Conservation (phyloP, 2,329 filamentous ascomycete species). For the Colletotrichum sp. region DNA sequence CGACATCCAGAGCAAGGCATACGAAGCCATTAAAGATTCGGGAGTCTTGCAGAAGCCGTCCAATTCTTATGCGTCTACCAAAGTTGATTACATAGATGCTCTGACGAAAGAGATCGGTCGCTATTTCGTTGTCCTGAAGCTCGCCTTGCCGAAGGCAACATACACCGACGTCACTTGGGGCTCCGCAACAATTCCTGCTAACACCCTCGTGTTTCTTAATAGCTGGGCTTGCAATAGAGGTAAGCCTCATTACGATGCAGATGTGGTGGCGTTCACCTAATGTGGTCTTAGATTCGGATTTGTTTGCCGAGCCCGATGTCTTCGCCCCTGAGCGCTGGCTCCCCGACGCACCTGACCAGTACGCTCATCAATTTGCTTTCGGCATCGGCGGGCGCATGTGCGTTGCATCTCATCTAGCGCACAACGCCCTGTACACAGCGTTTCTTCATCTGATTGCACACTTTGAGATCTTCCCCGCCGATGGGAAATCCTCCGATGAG, state of each 20-base stretch:
- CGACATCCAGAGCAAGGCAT: slow-evolving; percentile 31
- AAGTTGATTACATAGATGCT: slow-evolving; percentile 68
- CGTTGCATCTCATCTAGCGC: slow-evolving; percentile 57
- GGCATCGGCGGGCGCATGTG: slow-evolving; percentile 62
- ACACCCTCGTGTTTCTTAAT: slow-evolving; percentile 45
- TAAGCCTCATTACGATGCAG: not conserved
- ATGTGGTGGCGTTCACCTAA: not conserved
- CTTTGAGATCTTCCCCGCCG: slow-evolving; percentile 44
- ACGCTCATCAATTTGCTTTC: slow-evolving; percentile 54
- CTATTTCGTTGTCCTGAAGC: slow-evolving; percentile 69
- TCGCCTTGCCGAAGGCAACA: slow-evolving; percentile 64
- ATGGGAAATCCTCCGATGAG: slow-evolving; percentile 4
- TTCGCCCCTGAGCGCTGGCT: slow-evolving; percentile 56
- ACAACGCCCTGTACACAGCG: slow-evolving; percentile 56
- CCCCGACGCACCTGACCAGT: slow-evolving; percentile 29
- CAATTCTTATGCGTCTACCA: slow-evolving; percentile 43
- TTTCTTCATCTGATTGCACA: slow-evolving; percentile 55
- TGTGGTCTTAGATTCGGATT: slow-evolving; percentile 49
- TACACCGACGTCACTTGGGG: slow-evolving; percentile 28
- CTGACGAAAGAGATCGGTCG: slow-evolving; percentile 68
- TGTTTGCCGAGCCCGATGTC: slow-evolving; percentile 68
- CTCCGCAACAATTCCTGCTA: slow-evolving; percentile 52
- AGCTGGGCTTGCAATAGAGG: slow-evolving; percentile 33
- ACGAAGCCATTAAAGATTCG: slow-evolving; percentile 37
- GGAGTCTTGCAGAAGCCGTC: not conserved